phyloP scores from a whole-genome alignment of 1,284 basidiomycete species.

The Cystobasidiaceae sp. region DNA sequence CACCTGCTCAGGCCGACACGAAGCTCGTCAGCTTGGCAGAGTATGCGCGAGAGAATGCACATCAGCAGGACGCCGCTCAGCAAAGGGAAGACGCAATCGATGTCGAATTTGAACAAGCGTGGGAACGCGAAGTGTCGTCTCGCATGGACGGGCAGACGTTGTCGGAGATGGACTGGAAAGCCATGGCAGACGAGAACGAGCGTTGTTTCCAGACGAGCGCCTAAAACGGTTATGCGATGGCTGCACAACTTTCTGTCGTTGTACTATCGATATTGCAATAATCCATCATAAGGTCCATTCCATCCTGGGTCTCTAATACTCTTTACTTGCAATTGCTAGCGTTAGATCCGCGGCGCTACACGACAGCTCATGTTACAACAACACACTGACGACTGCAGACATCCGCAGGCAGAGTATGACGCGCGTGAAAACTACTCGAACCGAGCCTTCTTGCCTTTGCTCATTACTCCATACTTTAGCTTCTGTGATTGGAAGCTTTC shows the following conservation, averaged over 20 bases:
- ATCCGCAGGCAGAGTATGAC: background rate
- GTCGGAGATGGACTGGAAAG: conserved; percentile 13
- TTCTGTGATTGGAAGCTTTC: conserved; percentile 45
- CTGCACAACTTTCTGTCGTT: background rate
- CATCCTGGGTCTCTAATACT: background rate
- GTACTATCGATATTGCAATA: background rate
- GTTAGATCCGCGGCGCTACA: background rate
- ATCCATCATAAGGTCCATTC: background rate
- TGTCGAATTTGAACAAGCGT: conserved; percentile 86
- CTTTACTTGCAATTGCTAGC: background rate
- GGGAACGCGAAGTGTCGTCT: conserved; percentile 83
- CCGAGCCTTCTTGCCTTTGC: conserved; percentile 7
- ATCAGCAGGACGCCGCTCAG: conserved; percentile 37
- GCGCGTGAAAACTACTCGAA: background rate
- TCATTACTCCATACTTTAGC: conserved; percentile 6
- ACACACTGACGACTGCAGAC: background rate
- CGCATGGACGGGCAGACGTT: conserved; percentile 66
- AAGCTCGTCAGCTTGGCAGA: conserved; percentile 48
- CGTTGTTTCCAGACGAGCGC: conserved; percentile 32
- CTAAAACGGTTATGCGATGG: background rate
- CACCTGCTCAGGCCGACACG: conserved; percentile 15
- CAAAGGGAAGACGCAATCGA: conserved; percentile 58
- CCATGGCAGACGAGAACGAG: conserved; percentile 34
- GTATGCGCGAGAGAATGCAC: conserved; percentile 35
- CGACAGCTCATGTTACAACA: background rate